Percentiles rank a stretch among this genome's conserved stretches.
Conservation (phyloP, 148 eudicot species). For the Amaranthus palmeri region DNA sequence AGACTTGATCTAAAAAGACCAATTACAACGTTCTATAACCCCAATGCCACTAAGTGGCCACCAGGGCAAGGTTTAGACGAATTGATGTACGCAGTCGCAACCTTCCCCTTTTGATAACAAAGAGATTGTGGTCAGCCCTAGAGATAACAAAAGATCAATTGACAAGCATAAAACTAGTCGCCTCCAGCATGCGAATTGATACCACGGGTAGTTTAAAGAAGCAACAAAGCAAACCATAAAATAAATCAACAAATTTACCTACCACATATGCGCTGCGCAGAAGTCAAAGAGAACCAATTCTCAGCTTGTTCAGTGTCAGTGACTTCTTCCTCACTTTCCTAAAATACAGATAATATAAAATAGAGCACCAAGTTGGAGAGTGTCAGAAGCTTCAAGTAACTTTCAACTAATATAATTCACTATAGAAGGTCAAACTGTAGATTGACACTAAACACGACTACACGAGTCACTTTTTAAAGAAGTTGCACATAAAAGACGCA, state of each 20-base stretch:
- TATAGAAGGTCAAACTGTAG: background rate
- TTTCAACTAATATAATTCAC: background rate
- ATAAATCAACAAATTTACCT: conserved; percentile 22
- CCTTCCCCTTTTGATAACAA: too few species aligned
- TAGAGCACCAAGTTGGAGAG: background rate
- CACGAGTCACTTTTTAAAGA: background rate
- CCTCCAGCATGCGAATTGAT: too few species aligned
- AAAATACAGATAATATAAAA: conserved; percentile 13
- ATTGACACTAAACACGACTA: background rate
- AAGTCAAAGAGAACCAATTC: conserved; percentile 98
- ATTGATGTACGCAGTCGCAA: too few species aligned
- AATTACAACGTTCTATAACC: too few species aligned
- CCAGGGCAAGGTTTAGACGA: too few species aligned
- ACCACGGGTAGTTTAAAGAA: background rate
- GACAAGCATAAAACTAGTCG: too few species aligned
- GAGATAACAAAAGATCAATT: too few species aligned
- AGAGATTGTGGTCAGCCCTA: too few species aligned
- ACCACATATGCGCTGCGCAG: conserved; percentile 98
- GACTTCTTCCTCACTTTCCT: conserved; percentile 99
- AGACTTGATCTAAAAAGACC: too few species aligned
- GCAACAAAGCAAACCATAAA: background rate
- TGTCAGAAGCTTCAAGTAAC: conserved; percentile 6
- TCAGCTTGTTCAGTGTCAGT: conserved; percentile 99
- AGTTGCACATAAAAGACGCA: background rate
- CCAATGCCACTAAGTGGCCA: too few species aligned